Conservation (phyloP, 345 rosid species). For the Microcos paniculata region DNA sequence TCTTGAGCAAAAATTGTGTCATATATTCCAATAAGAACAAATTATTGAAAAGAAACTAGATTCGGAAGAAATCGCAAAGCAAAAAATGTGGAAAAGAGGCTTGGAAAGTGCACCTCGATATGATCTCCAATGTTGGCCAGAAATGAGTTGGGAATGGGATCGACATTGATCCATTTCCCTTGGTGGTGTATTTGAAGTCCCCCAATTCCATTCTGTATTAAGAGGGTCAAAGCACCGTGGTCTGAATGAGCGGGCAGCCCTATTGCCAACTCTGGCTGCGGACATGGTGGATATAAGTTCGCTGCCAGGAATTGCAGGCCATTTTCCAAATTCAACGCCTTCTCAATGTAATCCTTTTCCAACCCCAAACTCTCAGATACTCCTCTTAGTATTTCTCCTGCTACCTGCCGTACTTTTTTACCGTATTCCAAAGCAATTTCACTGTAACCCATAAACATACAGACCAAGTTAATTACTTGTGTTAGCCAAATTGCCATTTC, state of each 20-base stretch:
- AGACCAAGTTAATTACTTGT: no score
- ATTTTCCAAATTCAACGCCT: slow-evolving; percentile 26
- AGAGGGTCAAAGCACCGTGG: slow-evolving; percentile 50
- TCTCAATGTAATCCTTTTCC: slow-evolving; percentile 30
- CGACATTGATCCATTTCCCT: slow-evolving; percentile 48
- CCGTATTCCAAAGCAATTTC: slow-evolving; percentile 33
- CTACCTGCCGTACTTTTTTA: slow-evolving; percentile 30
- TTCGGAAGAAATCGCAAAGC: neutral
- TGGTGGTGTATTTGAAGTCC: slow-evolving; percentile 51
- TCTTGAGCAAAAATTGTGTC: slow-evolving; percentile 16
- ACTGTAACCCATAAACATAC: slow-evolving; percentile 16
- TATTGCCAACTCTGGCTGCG: slow-evolving; percentile 55
- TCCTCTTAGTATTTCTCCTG: slow-evolving; percentile 35
- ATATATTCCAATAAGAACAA: neutral
- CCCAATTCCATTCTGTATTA: slow-evolving; percentile 37
- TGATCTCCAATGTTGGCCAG: slow-evolving; percentile 52
- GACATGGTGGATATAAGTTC: slow-evolving; percentile 55
- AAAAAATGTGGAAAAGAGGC: neutral
- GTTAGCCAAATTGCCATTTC: no score
- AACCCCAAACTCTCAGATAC: slow-evolving; percentile 55
- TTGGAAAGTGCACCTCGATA: slow-evolving; percentile 38
- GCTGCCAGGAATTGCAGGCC: slow-evolving; percentile 32
- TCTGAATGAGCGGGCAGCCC: slow-evolving; percentile 62
- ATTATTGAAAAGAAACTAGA: neutral
- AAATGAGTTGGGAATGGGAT: slow-evolving; percentile 36